Base-by-base conservation (phyloP, 345 rosid species). In the Cardamine chenopodiifolia region DNA sequence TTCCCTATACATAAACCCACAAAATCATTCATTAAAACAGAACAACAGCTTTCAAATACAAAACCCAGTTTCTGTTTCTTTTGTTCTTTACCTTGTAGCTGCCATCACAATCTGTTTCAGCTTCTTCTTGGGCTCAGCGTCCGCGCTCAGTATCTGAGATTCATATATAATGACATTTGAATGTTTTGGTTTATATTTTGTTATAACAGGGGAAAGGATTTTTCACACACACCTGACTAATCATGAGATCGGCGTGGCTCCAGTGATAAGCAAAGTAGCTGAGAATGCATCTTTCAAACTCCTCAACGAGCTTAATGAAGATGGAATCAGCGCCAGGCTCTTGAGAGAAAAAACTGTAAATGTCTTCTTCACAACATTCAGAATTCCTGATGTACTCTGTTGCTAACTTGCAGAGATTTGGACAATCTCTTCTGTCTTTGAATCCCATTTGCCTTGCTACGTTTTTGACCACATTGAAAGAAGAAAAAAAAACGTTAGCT, bases 391-490 rank as follows among this genome's bases (percentile, higher is more conserved):
- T 84, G 79, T 94, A 95, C 71, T 90, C 97, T 32, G 90, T 78
- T 34, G 99, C 96, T 74, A 95, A 68, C 70, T 90, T 92, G 86
- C 97, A 90, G 15, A 95, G 87, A 50, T 74, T 83, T 3, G 97
- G 97, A 70, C 99, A 95, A 13, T 92, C 85, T 74, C 81, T 83
- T 68, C 80, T 87, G 70, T 94, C 97, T 35, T 66, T 72, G 52
- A 95, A 91, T 53, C 97, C 99, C 86, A 95, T 76, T 68, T 90
- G 97, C 82, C 97, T 85, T 7, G 92, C 98, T 91, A 83, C 79
- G 62, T n/a, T 18, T 26, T 18, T 7, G 10, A 6, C 48, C 37
- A 37, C 20, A 35, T 15, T 4, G 8, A 10, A 15, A 7, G n/a
- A n/a, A 56, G 11, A 19, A 31, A 34, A 15, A 23, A 50, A 37